Base-by-base conservation (phyloP, 257 asterid species). In the Fraxinus cuspidata region DNA sequence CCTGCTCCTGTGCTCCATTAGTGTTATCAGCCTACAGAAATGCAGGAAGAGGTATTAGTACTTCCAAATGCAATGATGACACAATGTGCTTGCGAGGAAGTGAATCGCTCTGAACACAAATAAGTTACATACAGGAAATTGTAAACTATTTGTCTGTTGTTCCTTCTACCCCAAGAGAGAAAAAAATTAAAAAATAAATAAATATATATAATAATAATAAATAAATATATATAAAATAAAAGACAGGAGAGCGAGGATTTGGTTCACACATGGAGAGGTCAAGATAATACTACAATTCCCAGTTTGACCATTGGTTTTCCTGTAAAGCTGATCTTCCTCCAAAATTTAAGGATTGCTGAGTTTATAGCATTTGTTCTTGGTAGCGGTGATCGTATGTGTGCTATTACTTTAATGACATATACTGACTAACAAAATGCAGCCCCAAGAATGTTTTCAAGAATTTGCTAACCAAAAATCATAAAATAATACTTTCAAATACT, bases 1-100 rank as follows among this genome's bases (percentile, higher is more conserved):
- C 91, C 86, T 73, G 90, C 74, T 85, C 94, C 53, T 81, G 85
- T 23, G 84, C 68, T 71, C 86, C 85, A 76, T 86, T 85, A 3
- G 76, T 74, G 58, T 77, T 82, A 76, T 85, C 92, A 2, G 82
- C 85, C 93, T 89, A 77, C 77, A 78, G 18, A 77, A 71, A 70
- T 15, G 19, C 16, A 42, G 29, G 65, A 53, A 80, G 49, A 42
- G 19, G 38, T 21, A 35, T 82, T 31, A 85, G 75, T 32, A 79
- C 67, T 53, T 75, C 70, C 58, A 40, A 74, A 12, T 67, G 37
- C 71, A 58, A n/a, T 21, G 72, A 56, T 2, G n/a, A 38, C 8
- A 63, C 38, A 53, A 40, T 18, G 12, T 18, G 27, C 21, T 56
- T 56, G 12, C 65, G 11, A n/a, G 65, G 25, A 19, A 56, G 28